phyloP scores from a whole-genome alignment of 129 eudicot genomes.

The Saposhnikovia divaricata region DNA sequence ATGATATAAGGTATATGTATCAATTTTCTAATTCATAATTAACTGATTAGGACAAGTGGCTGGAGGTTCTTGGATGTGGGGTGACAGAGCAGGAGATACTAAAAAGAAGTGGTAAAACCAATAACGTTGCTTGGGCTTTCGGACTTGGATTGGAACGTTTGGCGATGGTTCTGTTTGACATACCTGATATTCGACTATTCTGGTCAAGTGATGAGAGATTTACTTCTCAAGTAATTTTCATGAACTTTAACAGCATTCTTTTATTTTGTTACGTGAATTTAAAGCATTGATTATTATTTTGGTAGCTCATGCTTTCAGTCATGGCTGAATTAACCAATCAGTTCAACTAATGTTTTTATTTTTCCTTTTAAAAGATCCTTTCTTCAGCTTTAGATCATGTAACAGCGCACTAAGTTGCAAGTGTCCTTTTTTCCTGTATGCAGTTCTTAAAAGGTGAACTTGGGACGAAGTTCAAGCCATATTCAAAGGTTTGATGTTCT shows the following conservation, averaged over 20 bases:
- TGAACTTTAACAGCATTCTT: neutral
- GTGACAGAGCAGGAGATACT: conserved; percentile 93
- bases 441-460: conserved; percentile 80
- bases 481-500: conserved; percentile 56
- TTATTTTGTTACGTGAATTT: neutral
- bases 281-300: neutral
- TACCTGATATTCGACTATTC: conserved; percentile 84
- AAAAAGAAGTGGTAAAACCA: conserved; percentile 57
- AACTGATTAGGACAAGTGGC: conserved; percentile 70
- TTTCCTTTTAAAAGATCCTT: neutral
- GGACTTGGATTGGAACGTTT: conserved; percentile 96
- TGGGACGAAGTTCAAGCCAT: conserved; percentile 73
- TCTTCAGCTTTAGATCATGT: neutral
- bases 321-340: neutral
- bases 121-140: conserved; percentile 96
- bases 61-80: conserved; percentile 97
- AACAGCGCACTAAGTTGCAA: neutral
- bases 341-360: neutral
- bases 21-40: neutral
- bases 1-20: neutral
- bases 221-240: conserved; percentile 66
- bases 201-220: conserved; percentile 88
- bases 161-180: conserved; percentile 87
- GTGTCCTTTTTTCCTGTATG: conserved; percentile 15
- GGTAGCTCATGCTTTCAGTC: neutral